Base-by-base conservation (phyloP, 208 protist genomes). In the Leishmania mexicana region DNA sequence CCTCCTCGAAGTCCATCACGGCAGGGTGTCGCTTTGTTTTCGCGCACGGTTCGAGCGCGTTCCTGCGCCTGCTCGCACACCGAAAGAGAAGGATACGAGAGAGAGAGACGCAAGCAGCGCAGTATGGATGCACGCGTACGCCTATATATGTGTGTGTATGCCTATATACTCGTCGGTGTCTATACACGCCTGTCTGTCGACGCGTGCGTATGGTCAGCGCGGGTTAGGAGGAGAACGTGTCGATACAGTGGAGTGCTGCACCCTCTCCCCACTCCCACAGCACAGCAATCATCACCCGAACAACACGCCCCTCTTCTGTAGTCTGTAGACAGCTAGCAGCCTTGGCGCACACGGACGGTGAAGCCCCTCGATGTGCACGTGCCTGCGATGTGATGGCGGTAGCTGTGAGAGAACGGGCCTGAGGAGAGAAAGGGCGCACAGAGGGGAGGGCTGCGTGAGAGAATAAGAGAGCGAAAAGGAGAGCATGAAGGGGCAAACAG, bases 1-100 rank as follows among this genome's bases (percentile, higher is more conserved):
- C 78, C 19, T 80, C 83, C 28, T 86, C 83, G 62, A 83, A 80
- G 75, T 86, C 74, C 83, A 86, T 86, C 19, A 74, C 40, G 28
- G 35, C 40, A 53, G 42, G 19, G n/a, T 0, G 28, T 31, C 0
- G 0, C 68, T 19, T 13, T 4, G 7, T 21, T 42, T 17, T 24
- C 11, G 31, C 28, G 15, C 15, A 68, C 62, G 1, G 62, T 13
- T 68, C 31, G 31, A 40, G 62, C 13, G 58, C n/a, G 5, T 64
- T 15, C 67, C 42, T 35, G 13, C 40, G 19, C 47, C 40, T 51
- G 28, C 21, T 6, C 28, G 51, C 45, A 35, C 70, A 31, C 24
- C 3, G 21, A 38, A 68, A 8, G 31, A 68, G 10, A 68, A 68
- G n/a, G 13, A 8, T 40, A 15, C 28, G 57, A 40, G 13, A 13